Conservation (phyloP, 129 eudicot species). For the Scalesia atractyloides region DNA sequence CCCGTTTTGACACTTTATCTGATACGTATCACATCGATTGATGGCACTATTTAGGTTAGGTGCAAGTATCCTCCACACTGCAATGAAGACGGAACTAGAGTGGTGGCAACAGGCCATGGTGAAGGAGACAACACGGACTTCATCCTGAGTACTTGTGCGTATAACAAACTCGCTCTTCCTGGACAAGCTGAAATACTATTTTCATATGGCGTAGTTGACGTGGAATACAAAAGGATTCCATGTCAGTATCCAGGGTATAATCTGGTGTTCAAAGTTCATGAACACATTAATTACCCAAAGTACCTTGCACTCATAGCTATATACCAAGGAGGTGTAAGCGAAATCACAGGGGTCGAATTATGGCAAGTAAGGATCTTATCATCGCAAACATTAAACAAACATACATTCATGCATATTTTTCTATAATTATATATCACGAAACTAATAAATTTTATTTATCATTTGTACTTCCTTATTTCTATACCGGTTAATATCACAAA, state of each 20-base stretch:
- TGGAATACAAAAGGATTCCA: slow-evolving; percentile 67
- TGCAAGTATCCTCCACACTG: slow-evolving; percentile 68
- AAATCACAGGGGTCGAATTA: slow-evolving; percentile 59
- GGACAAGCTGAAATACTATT: slow-evolving; percentile 51
- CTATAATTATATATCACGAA: no score
- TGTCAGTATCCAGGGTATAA: slow-evolving; percentile 61
- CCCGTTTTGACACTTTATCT: no score
- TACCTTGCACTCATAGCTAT: slow-evolving; percentile 68
- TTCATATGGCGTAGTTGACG: slow-evolving; percentile 70
- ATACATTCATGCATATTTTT: no score
- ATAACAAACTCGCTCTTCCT: slow-evolving; percentile 61
- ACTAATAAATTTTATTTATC: no score
- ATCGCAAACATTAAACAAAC: no score
- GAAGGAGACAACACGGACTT: slow-evolving; percentile 82
- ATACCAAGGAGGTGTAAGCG: slow-evolving; percentile 72
- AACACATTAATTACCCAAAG: slow-evolving; percentile 59
- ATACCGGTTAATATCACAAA: no score
- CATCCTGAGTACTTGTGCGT: slow-evolving; percentile 61
- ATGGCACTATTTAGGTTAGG: slow-evolving; percentile 53
- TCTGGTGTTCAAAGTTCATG: slow-evolving; percentile 76
- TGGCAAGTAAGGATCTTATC: slow-evolving; percentile 57
- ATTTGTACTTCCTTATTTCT: no score
- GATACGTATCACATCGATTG: neutral
- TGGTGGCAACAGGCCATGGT: slow-evolving; percentile 86
- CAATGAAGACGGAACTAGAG: slow-evolving; percentile 67